Base-by-base conservation (phyloP, 176 grass and related monocot species). In the Ensete glaucum region DNA sequence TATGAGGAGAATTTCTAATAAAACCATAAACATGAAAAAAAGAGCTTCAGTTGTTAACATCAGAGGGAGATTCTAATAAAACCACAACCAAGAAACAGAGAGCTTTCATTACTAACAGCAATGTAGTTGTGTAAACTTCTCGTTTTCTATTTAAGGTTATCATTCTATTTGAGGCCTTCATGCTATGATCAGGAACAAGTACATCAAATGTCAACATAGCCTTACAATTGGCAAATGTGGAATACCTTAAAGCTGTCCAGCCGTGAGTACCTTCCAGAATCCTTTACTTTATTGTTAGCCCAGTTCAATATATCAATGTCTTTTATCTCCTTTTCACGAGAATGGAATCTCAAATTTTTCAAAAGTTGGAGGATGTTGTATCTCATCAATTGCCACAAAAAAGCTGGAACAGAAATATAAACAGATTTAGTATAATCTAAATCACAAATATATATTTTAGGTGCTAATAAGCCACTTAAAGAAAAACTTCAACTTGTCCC, bases 351-450 rank as follows among this genome's bases (percentile, higher is more conserved):
- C 58, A 89, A 83, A 60, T 89, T 89, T 58, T 71, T 92, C 52
- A 92, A 64, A 78, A 92, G 69, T 79, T 92, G 90, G 60, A 92
- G 87, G 76, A 92, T 89, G 66, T 87, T 92, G 68, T 81, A 87
- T 49, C 90, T 80, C 90, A 92, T 92, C 69, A 92, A 76, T 83
- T 92, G 90, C 90, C 90, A 92, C 9, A 92, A 74, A 76, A 92
- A 92, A 85, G 90, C 90, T 92, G 82, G 16, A 55, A 55, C 12
- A 59, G 0, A 29, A 50, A 51, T 75, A 62, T 19, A 50, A 34
- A 7, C 17, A 34, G 10, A 27, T 29, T 24, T 9, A 69, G 22
- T 57, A n/a, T 27, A 52, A 21, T 16, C 16, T 78, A 25, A 70
- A 9, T 21, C 11, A 48, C 29, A 71, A 56, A 63, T 52, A 19